phyloP scores from a whole-genome alignment of 2,329 filamentous ascomycete species.

The Pseudogymnoascus sp. region DNA sequence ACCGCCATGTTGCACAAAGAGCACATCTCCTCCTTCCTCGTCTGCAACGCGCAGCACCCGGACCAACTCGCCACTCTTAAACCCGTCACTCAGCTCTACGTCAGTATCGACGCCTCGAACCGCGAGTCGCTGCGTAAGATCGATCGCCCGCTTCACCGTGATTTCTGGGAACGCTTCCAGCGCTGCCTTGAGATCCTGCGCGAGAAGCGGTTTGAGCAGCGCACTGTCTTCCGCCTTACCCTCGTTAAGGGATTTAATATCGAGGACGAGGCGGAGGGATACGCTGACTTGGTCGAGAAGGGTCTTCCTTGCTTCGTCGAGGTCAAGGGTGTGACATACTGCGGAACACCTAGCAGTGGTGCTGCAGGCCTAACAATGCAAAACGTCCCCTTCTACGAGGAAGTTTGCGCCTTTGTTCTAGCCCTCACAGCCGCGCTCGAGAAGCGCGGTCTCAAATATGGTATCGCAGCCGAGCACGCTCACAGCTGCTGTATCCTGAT shows the following conservation, averaged over 20 bases:
- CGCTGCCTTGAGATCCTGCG: slow-evolving; percentile 83
- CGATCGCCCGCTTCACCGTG: slow-evolving; percentile 83
- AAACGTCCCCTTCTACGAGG: slow-evolving; percentile 93
- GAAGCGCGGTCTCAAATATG: slow-evolving; percentile 67
- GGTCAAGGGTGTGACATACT: slow-evolving; percentile 95
- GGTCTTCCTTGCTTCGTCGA: slow-evolving; percentile 89
- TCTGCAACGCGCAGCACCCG: slow-evolving; percentile 95
- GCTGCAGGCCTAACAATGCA: slow-evolving; percentile 89
- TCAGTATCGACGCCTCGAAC: slow-evolving; percentile 92
- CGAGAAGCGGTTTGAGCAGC: slow-evolving; percentile 73
- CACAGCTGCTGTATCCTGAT: slow-evolving; percentile 90
- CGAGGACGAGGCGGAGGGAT: slow-evolving; percentile 84
- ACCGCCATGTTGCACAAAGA: slow-evolving; percentile 73
- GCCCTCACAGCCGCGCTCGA: slow-evolving; percentile 63
- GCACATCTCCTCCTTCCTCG: slow-evolving; percentile 86
- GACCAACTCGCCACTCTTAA: slow-evolving; percentile 75
- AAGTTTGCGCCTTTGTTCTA: slow-evolving; percentile 74
- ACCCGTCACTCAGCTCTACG: slow-evolving; percentile 90
- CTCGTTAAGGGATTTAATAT: slow-evolving; percentile 98
- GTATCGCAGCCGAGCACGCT: slow-evolving; percentile 88
- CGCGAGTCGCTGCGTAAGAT: slow-evolving; percentile 80
- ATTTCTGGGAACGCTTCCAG: slow-evolving; percentile 96
- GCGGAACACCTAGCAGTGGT: slow-evolving; percentile 78
- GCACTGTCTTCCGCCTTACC: slow-evolving; percentile 89
- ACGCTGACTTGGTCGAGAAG: slow-evolving; percentile 78